A percentile compares a stretch with the other conserved stretches of the same genome.
Conservation (phyloP, 768 basidiomycete genomes). For the Panus rudis region DNA sequence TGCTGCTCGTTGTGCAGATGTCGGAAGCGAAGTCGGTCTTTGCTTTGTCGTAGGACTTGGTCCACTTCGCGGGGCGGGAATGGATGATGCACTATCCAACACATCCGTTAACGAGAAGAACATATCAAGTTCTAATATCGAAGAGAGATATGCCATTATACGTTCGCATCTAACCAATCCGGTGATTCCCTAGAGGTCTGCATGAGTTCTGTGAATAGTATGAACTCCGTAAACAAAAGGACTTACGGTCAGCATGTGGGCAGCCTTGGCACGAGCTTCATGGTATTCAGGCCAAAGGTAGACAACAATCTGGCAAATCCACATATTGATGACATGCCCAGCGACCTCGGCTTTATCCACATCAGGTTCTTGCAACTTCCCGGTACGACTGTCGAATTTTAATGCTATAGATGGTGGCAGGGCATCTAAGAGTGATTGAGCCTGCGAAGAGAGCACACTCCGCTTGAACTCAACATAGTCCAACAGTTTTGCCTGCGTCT, state of each 20-base stretch:
- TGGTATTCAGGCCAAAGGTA: conserved; percentile 18
- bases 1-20: neutral
- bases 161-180: conserved; percentile 15
- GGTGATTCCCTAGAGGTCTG: conserved; percentile 9
- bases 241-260: conserved; percentile 15
- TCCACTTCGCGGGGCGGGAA: neutral
- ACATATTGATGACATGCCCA: conserved; percentile 24
- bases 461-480: conserved; percentile 11
- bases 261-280: conserved; percentile 14
- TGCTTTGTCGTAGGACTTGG: neutral
- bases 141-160: conserved; percentile 17
- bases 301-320: conserved; percentile 22
- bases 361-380: conserved; percentile 8
- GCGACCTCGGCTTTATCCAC: conserved; percentile 20
- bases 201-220: neutral
- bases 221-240: neutral
- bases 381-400: conserved; percentile 1
- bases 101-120: neutral
- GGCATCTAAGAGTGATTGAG: neutral
- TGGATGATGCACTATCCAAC: neutral
- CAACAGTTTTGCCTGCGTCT: conserved; percentile 7
- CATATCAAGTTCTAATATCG: neutral
- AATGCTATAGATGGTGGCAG: neutral
- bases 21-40: neutral
- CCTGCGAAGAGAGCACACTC: conserved; percentile 6